Conservation (phyloP, 495 filamentous ascomycete species). For the Aspergillus cavernicola region DNA sequence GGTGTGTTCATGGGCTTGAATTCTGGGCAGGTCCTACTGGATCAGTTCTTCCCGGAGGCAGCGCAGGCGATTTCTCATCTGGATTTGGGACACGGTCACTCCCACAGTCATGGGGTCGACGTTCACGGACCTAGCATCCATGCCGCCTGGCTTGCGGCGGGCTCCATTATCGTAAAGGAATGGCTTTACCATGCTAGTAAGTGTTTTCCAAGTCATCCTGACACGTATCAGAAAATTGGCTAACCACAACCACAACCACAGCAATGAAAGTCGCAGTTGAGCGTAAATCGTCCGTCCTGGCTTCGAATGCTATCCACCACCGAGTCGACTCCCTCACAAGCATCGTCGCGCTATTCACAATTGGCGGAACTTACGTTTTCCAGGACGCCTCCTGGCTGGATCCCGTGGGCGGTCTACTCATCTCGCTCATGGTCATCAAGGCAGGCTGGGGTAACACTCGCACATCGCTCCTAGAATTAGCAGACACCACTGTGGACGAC, state of each 20-base stretch:
- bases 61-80: constrained; percentile 60
- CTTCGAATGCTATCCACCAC: constrained; percentile 94
- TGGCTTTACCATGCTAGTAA: constrained; percentile 95
- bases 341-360: constrained; percentile 83
- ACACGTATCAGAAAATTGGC: not conserved
- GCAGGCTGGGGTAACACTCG: constrained; percentile 86
- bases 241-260: constrained; percentile 32
- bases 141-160: constrained; percentile 92
- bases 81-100: constrained; percentile 53
- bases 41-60: constrained; percentile 74
- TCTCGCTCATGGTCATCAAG: constrained; percentile 87
- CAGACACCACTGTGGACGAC: constrained; percentile 81
- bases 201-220: constrained; percentile 26
- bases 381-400: constrained; percentile 85
- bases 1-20: constrained; percentile 87
- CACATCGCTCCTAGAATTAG: constrained; percentile 77
- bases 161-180: constrained; percentile 88
- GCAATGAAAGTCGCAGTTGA: constrained; percentile 96
- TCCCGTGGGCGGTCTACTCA: constrained; percentile 87
- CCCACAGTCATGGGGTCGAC: constrained; percentile 55
- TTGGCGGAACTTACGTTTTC: constrained; percentile 84
- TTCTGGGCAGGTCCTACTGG: constrained; percentile 68
- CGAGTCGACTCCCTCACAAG: constrained; percentile 92
- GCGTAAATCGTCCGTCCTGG: constrained; percentile 92
- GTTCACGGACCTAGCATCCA: constrained; percentile 75